A percentile compares a stretch with the other conserved stretches of the same genome.
phyloP scores from a whole-genome alignment of 305 asterid species.

The Fraxinus baroniana region DNA sequence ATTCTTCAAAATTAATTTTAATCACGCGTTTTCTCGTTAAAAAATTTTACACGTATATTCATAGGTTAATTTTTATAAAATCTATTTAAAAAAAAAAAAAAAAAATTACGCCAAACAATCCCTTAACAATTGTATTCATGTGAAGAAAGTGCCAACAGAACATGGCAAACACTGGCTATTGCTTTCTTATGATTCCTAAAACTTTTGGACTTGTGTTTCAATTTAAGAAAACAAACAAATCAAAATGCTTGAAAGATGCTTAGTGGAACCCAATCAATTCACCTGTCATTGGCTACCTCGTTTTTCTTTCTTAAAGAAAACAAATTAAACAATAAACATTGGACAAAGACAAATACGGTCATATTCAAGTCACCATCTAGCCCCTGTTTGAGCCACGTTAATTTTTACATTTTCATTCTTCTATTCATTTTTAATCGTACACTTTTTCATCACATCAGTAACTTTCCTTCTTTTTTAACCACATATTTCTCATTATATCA shows the following conservation, averaged over 20 bases:
- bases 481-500: no score
- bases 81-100: no score
- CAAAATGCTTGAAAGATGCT: constrained; percentile 28
- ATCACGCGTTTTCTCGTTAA: no score
- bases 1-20: no score
- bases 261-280: constrained; percentile 36
- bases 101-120: background rate
- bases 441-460: no score
- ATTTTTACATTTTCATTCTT: no score
- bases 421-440: no score
- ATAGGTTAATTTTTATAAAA: no score
- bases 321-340: constrained; percentile 3
- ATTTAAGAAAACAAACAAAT: constrained; percentile 32
- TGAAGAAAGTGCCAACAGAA: constrained; percentile 33
- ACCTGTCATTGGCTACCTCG: constrained; percentile 22
- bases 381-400: no score
- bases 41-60: no score
- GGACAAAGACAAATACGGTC: constrained; percentile 33
- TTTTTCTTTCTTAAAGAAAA: background rate
- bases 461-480: no score
- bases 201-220: constrained; percentile 34
- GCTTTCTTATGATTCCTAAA: constrained; percentile 36
- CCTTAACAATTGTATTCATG: constrained; percentile 16
- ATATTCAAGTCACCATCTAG: constrained; percentile 32
- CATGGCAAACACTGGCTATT: background rate